A percentile compares a stretch with the other conserved stretches of the same genome.
These are phyloP conservation scores for Sporothrix variecibatus DNA, from an alignment of 2,329 filamentous ascomycete species.

Conservation along the genomic window DNA sequence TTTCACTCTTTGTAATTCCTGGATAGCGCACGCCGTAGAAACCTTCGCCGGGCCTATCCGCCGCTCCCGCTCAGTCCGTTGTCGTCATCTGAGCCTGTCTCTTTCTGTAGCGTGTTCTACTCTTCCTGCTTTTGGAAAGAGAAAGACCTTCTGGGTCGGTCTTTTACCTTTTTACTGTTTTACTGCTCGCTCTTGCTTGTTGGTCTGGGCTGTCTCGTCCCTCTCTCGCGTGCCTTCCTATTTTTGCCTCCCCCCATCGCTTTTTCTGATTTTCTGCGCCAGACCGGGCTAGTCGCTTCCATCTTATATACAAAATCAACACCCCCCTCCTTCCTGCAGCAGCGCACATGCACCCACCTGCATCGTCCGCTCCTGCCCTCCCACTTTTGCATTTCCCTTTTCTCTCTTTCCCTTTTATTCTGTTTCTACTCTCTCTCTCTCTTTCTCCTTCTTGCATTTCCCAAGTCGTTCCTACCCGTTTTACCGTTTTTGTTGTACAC, in stretches of 20 bases:
- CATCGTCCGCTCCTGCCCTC: slow-evolving; percentile 14
- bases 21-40: neutral
- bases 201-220: neutral
- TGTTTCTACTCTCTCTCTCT: neutral
- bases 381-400: slow-evolving; percentile 9
- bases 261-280: neutral
- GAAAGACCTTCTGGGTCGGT: neutral
- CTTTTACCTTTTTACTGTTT: neutral
- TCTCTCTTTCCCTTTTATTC: neutral
- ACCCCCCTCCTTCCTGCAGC: slow-evolving; percentile 22
- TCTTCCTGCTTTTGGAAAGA: neutral
- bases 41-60: slow-evolving; percentile 27
- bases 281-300: slow-evolving; percentile 15
- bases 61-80: slow-evolving; percentile 23
- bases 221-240: slow-evolving; percentile 16
- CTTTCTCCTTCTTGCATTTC: neutral
- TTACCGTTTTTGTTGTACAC: slow-evolving; percentile 13
- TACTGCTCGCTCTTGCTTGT: neutral
- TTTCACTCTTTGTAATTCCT: neutral
- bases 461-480: neutral
- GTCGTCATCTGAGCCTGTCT: slow-evolving; percentile 17
- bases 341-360: slow-evolving; percentile 22
- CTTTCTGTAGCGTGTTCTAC: neutral
- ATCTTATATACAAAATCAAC: slow-evolving; percentile 12
- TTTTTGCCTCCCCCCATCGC: slow-evolving; percentile 25